Evolutionary conservation across 176 grass and related monocot species (phyloP).

Genomic region (Paspalum vaginatum): DNA sequence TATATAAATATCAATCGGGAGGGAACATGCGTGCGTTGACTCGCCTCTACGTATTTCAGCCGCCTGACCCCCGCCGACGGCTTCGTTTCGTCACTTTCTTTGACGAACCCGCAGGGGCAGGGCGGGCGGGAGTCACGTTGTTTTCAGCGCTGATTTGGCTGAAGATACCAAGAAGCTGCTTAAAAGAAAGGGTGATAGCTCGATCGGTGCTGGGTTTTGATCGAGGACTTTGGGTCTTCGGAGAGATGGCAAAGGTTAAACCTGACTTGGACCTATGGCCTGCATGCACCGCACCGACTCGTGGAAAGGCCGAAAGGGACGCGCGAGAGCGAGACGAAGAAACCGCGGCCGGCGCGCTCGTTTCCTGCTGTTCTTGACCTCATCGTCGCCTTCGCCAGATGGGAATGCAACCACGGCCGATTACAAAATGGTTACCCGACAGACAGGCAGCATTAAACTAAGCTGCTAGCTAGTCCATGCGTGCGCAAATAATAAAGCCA

Average conservation of each 20-base stretch:
- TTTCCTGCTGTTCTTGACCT: too few species aligned
- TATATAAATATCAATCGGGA: background rate
- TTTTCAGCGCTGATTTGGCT: conserved; percentile 17
- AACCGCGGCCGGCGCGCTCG: too few species aligned
- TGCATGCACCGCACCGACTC: too few species aligned
- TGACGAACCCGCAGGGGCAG: background rate
- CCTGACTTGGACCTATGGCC: background rate
- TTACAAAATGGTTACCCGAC: too few species aligned
- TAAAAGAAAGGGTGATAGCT: background rate
- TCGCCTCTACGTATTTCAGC: background rate
- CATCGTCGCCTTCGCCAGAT: too few species aligned
- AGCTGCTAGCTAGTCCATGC: too few species aligned
- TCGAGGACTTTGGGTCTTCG: too few species aligned
- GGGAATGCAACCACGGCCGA: too few species aligned
- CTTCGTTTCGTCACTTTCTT: conserved; percentile 3
- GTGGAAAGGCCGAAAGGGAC: too few species aligned
- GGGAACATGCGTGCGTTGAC: conserved; percentile 22
- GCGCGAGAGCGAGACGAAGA: too few species aligned
- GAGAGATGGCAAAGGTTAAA: background rate
- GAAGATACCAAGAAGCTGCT: background rate
- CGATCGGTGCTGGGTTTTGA: background rate
- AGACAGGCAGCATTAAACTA: too few species aligned
- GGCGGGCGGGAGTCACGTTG: background rate
- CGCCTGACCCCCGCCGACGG: background rate
- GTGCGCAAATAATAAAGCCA: too few species aligned